phyloP scores from a whole-genome alignment of 768 basidiomycete genomes.

The Mycena leptocephala region DNA sequence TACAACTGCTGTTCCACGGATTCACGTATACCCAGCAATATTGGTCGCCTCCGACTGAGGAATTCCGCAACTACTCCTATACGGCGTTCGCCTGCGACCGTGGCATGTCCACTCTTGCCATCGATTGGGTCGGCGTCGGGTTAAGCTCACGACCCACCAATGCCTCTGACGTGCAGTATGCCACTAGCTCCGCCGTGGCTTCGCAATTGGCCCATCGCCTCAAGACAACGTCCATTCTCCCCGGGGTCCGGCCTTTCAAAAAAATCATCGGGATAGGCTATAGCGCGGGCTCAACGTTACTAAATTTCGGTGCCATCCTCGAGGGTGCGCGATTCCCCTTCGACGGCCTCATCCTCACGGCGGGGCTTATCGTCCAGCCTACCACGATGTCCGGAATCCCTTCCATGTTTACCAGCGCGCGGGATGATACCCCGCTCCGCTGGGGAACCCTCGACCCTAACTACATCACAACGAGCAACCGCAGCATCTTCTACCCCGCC shows the following conservation, averaged over 20 bases:
- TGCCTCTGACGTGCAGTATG: constrained; percentile 1
- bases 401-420: background rate
- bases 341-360: constrained; percentile 3
- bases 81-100: constrained; percentile 7
- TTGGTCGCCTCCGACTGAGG: constrained; percentile 9
- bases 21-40: constrained; percentile 11
- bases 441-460: too few species aligned
- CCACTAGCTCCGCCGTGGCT: background rate
- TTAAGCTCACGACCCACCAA: background rate
- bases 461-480: too few species aligned
- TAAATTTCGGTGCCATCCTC: background rate
- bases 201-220: constrained; percentile 3
- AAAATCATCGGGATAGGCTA: constrained; percentile 8
- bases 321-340: constrained; percentile 5
- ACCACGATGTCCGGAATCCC: background rate
- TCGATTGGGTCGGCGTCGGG: background rate
- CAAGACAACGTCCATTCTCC: background rate
- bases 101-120: background rate
- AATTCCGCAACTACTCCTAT: constrained; percentile 19
- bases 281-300: background rate
- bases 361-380: background rate
- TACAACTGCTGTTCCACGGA: constrained; percentile 11
- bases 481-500: too few species aligned
- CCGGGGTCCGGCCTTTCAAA: background rate
- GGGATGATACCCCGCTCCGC: background rate